phyloP scores from a whole-genome alignment of 208 protist species.

The Naegleria lovaniensis region DNA sequence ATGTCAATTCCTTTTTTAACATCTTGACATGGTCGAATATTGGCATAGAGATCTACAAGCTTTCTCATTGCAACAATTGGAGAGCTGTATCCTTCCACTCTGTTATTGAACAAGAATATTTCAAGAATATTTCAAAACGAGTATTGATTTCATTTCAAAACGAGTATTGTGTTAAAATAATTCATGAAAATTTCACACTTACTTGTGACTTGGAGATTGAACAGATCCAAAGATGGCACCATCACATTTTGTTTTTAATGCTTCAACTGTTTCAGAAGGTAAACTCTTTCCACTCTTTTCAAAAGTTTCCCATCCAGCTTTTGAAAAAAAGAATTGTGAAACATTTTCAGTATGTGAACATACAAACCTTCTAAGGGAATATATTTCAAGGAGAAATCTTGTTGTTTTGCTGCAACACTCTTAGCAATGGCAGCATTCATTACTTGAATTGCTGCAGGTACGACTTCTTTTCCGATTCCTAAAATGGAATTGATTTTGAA shows the following conservation, averaged over 20 bases:
- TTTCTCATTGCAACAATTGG: constrained; percentile 30
- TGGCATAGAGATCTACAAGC: constrained; percentile 39
- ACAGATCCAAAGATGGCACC: constrained; percentile 26
- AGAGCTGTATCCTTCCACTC: constrained; percentile 18
- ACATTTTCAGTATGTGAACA: neutral
- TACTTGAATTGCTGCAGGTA: neutral
- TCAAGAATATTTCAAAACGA: too few relatives aligned
- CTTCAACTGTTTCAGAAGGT: constrained; percentile 5
- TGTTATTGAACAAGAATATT: too few relatives aligned
- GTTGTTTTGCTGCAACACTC: neutral
- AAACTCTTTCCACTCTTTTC: neutral
- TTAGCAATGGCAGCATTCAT: neutral
- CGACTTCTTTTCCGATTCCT: neutral
- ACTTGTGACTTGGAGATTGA: neutral
- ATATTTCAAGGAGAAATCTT: neutral
- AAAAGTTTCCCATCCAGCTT: constrained; percentile 14
- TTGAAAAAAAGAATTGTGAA: neutral
- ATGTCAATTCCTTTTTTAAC: constrained; percentile 47
- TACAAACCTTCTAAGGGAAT: neutral
- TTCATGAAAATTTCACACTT: neutral
- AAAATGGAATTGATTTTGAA: too few relatives aligned
- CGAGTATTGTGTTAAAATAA: too few relatives aligned
- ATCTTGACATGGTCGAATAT: constrained; percentile 32
- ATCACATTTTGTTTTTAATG: constrained; percentile 23
- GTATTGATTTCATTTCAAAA: too few relatives aligned